A percentile compares a stretch with the other conserved stretches of the same genome.
Conservation (phyloP, 345 rosid genomes). For the Clarkia xantiana region DNA sequence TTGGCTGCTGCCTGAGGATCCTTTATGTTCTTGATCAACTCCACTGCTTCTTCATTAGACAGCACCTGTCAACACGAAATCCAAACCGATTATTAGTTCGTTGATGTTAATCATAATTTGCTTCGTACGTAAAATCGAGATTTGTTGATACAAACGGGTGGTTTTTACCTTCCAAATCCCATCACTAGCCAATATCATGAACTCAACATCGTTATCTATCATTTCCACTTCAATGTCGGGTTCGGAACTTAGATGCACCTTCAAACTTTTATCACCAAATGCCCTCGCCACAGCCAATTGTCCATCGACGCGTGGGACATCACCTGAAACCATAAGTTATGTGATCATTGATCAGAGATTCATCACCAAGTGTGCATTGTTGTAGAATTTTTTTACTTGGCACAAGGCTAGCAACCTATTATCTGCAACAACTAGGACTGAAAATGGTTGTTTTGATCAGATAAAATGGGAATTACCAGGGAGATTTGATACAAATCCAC, state of each 20-base stretch:
- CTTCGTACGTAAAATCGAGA: too few relatives aligned
- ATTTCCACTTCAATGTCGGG: slow-evolving; percentile 34
- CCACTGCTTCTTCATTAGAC: slow-evolving; percentile 71
- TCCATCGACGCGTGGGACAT: slow-evolving; percentile 83
- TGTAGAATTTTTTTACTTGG: too few relatives aligned
- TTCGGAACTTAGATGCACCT: slow-evolving; percentile 78
- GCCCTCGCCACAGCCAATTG: slow-evolving; percentile 90
- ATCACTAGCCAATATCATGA: slow-evolving; percentile 72
- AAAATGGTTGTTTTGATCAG: background rate
- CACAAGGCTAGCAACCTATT: too few relatives aligned
- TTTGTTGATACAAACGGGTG: background rate
- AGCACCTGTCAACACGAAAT: slow-evolving; percentile 32
- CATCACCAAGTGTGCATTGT: too few relatives aligned
- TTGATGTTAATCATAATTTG: too few relatives aligned
- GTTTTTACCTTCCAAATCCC: slow-evolving; percentile 72
- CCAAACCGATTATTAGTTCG: background rate
- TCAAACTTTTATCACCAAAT: slow-evolving; percentile 74
- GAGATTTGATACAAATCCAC: slow-evolving; percentile 76
- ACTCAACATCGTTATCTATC: slow-evolving; percentile 33
- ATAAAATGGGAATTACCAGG: slow-evolving; percentile 32
- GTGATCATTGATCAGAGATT: background rate
- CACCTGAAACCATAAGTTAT: slow-evolving; percentile 33
- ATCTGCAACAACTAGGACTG: too few relatives aligned
- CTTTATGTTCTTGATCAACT: slow-evolving; percentile 35
- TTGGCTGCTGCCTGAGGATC: slow-evolving; percentile 64